Evolutionary conservation across 2,329 filamentous ascomycete genomes (phyloP).

Genomic region (Aspergillus nomiae): DNA sequence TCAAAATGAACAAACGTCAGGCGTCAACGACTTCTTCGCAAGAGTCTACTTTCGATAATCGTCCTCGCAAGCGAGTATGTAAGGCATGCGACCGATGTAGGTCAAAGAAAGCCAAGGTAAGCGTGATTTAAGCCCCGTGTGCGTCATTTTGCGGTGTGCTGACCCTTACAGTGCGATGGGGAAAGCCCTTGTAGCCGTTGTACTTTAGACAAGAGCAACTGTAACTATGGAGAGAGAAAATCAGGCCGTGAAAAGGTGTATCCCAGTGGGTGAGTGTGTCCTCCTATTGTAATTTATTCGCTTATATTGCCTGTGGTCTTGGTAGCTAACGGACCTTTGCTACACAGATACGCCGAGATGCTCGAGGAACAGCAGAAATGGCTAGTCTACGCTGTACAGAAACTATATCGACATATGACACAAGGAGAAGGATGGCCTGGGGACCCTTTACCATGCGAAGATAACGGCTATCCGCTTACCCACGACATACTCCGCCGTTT

Average conservation of each 20-base stretch:
- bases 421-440: neutral
- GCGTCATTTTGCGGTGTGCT: conserved; percentile 23
- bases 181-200: conserved; percentile 63
- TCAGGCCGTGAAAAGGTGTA: conserved; percentile 69
- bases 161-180: conserved; percentile 57
- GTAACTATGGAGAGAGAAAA: conserved; percentile 66
- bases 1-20: neutral
- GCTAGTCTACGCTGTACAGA: neutral
- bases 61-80: neutral
- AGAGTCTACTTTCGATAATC: neutral
- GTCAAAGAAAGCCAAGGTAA: conserved; percentile 67
- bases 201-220: conserved; percentile 65
- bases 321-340: neutral
- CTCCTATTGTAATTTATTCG: neutral
- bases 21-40: neutral
- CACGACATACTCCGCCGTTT: neutral
- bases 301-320: neutral
- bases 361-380: neutral
- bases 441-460: neutral
- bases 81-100: conserved; percentile 69
- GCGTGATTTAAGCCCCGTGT: conserved; percentile 7
- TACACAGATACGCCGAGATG: neutral
- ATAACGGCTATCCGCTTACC: neutral
- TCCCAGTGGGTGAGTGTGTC: conserved; percentile 61
- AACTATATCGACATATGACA: neutral